Evolutionary conservation across 2,329 filamentous ascomycete genomes (phyloP).

Genomic region (Dendryphion nanum): DNA sequence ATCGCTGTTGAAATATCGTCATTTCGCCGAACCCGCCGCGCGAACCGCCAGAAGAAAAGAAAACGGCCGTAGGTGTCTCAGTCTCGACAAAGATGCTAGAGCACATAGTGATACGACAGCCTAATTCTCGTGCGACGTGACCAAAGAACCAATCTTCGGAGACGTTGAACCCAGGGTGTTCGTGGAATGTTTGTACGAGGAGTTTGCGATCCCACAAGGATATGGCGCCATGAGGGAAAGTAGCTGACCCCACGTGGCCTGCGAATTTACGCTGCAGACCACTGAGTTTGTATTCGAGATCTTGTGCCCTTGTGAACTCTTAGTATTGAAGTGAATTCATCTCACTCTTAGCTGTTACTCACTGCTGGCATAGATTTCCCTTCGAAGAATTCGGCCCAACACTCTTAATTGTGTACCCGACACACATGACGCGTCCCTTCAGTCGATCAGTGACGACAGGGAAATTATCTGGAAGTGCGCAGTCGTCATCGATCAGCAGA

Average conservation of each 20-base stretch:
- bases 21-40: constrained; percentile 54
- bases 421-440: constrained; percentile 42
- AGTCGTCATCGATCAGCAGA: constrained; percentile 53
- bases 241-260: constrained; percentile 47
- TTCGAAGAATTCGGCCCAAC: constrained; percentile 38
- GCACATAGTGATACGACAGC: constrained; percentile 50
- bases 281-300: constrained; percentile 54
- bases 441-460: constrained; percentile 48
- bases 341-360: constrained; percentile 9
- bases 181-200: constrained; percentile 46
- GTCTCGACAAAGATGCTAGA: constrained; percentile 53
- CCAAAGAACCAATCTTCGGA: constrained; percentile 56
- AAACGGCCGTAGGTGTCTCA: constrained; percentile 47
- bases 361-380: constrained; percentile 44
- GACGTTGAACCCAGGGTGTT: constrained; percentile 51
- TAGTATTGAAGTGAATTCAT: constrained; percentile 36
- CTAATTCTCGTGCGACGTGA: constrained; percentile 46
- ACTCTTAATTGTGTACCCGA: constrained; percentile 52
- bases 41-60: constrained; percentile 34
- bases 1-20: constrained; percentile 53
- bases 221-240: constrained; percentile 53
- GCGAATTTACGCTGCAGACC: constrained; percentile 47
- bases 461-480: constrained; percentile 48
- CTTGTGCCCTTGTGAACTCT: constrained; percentile 48
- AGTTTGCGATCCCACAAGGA: constrained; percentile 50